Conservation (phyloP, 352 stramenopile genomes). For the Phytophthora tentaculata region DNA sequence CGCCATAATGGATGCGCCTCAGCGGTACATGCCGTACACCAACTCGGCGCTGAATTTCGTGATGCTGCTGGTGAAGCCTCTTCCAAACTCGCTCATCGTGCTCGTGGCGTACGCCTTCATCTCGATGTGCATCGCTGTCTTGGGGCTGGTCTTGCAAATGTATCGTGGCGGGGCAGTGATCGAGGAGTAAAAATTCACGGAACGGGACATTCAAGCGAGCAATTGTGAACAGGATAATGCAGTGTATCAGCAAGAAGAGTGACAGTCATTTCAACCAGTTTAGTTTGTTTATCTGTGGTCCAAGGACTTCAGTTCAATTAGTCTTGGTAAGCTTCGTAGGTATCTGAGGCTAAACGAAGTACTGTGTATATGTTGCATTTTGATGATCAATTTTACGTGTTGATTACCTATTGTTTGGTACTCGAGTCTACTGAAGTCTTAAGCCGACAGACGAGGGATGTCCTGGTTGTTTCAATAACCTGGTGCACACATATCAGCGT, state of each 20-base stretch:
- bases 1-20: conserved; percentile 55
- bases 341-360: too few species aligned
- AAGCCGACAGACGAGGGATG: conserved; percentile 5
- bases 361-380: too few species aligned
- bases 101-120: conserved; percentile 40
- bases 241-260: too few species aligned
- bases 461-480: conserved; percentile 34
- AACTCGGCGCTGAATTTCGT: conserved; percentile 31
- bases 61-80: conserved; percentile 37
- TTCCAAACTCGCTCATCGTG: conserved; percentile 41
- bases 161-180: conserved; percentile 17
- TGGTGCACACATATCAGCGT: conserved; percentile 45
- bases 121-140: conserved; percentile 31
- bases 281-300: too few species aligned
- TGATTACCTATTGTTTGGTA: neutral
- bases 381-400: too few species aligned
- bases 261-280: too few species aligned
- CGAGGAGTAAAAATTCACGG: conserved; percentile 14
- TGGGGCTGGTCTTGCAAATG: conserved; percentile 38
- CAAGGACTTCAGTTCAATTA: too few species aligned
- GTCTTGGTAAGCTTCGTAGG: too few species aligned
- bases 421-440: conserved; percentile 5
- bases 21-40: conserved; percentile 75
- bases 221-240: neutral
- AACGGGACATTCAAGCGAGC: neutral